phyloP scores from a whole-genome alignment of 345 rosid species.

The Lenwebbia sp. region DNA sequence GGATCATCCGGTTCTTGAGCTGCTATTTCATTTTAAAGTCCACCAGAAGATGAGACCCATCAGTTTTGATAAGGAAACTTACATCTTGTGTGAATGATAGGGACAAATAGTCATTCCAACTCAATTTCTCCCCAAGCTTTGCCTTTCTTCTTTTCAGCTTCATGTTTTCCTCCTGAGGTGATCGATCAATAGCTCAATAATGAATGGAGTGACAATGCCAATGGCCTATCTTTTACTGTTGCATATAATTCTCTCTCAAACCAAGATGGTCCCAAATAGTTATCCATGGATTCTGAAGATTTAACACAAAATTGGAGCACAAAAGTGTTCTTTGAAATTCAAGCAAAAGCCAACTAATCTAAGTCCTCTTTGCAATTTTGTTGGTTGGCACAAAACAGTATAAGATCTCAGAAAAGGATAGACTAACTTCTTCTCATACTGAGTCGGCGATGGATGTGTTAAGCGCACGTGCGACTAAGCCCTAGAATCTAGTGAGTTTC shows the following conservation, averaged over 20 bases:
- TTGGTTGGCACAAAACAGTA: neutral
- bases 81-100: conserved; percentile 82
- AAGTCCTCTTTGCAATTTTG: neutral
- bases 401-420: neutral
- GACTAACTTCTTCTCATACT: neutral
- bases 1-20: neutral
- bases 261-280: neutral
- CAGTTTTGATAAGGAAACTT: neutral
- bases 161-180: conserved; percentile 69
- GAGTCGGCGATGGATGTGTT: neutral
- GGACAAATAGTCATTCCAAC: conserved; percentile 77
- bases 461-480: neutral
- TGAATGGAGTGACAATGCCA: neutral
- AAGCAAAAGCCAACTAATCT: neutral
- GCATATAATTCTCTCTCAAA: neutral
- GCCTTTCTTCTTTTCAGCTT: conserved; percentile 60
- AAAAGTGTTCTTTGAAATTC: neutral
- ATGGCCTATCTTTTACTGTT: neutral
- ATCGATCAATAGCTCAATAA: neutral
- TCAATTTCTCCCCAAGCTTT: conserved; percentile 43
- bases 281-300: neutral
- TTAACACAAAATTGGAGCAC: neutral
- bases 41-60: neutral
- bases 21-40: neutral
- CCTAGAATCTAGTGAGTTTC: neutral